phyloP scores from a whole-genome alignment of 176 grass and related monocot species.

The maize (Zea mays) region Zm-B73-REFERENCE-NAM-5.0 NC_050099.1:206064001-206064500 shows the following conservation, averaged over 20 bases:
- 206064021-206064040: constrained; percentile 68
- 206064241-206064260: constrained; percentile 71
- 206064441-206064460: constrained; percentile 67
- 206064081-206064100: constrained; percentile 53
- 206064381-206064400: constrained; percentile 45
- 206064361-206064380: constrained; percentile 49
- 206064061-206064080: constrained; percentile 82
- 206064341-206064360: constrained; percentile 60
- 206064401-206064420: constrained; percentile 36
- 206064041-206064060: constrained; percentile 79
- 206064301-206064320: constrained; percentile 65
- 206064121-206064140: constrained; percentile 76
- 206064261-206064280: constrained; percentile 60
- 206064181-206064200: constrained; percentile 3
- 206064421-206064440: constrained; percentile 42
- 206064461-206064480: constrained; percentile 48
- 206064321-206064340: constrained; percentile 58
- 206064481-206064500: constrained; percentile 43
- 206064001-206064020: constrained; percentile 54
- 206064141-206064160: constrained; percentile 1
- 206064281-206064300: constrained; percentile 77
- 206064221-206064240: constrained; percentile 63
- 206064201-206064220: constrained; percentile 71
- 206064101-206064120: constrained; percentile 89
- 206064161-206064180: not conserved